phyloP scores from a whole-genome alignment of 73 alveolate genomes.

The Breviolum minutum region DNA sequence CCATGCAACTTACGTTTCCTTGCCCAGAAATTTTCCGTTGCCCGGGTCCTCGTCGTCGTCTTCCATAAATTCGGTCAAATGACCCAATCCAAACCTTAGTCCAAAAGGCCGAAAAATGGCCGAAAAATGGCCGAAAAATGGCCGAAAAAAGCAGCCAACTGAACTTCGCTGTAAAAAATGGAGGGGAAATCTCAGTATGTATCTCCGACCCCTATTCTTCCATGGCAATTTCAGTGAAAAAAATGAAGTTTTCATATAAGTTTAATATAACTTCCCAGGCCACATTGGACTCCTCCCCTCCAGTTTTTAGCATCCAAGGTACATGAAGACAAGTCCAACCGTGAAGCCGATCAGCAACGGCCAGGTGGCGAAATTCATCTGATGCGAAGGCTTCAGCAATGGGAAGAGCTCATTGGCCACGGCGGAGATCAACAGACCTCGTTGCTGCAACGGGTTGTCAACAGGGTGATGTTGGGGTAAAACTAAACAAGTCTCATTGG shows the following conservation, averaged over 20 bases:
- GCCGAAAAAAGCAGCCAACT: neutral
- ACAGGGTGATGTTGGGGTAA: neutral
- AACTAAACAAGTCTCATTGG: neutral
- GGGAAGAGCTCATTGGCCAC: conserved; percentile 90
- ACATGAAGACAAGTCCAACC: conserved; percentile 66
- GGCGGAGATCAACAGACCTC: conserved; percentile 79
- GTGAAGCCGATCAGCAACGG: conserved; percentile 73
- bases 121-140: neutral
- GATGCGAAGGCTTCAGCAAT: conserved; percentile 27
- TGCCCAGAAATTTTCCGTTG: neutral
- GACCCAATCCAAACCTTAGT: conserved; percentile 63
- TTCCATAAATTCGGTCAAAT: conserved; percentile 73
- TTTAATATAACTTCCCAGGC: no score
- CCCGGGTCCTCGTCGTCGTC: conserved; percentile 61
- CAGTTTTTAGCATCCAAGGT: neutral
- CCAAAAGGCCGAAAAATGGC: no score
- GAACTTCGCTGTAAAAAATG: no score
- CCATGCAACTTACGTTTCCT: no score
- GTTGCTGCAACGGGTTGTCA: neutral
- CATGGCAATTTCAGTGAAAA: no score
- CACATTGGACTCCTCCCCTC: no score
- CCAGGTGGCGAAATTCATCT: neutral
- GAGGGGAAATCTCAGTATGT: no score
- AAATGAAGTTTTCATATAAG: no score
- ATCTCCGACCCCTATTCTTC: no score